Conservation (phyloP, 2,329 filamentous ascomycete genomes). For the Pseudodiploospora longispora region DNA sequence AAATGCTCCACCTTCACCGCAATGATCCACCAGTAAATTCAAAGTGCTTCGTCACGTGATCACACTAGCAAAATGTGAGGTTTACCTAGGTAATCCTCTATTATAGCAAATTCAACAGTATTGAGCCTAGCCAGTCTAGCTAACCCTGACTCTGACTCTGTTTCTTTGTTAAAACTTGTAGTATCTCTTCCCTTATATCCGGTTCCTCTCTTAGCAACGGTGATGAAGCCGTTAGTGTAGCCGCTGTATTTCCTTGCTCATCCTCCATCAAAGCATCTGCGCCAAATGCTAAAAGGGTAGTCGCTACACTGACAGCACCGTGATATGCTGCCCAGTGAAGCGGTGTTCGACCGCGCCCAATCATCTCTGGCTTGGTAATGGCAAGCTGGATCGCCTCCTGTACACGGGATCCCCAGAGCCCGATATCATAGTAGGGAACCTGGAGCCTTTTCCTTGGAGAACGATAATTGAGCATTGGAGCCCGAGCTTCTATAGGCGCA, state of each 20-base stretch:
- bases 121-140: too few relatives aligned
- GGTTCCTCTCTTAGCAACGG: neutral
- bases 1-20: too few relatives aligned
- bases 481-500: slow-evolving; percentile 5
- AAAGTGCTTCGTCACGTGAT: too few relatives aligned
- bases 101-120: too few relatives aligned
- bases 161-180: too few relatives aligned
- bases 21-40: too few relatives aligned
- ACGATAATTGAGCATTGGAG: slow-evolving; percentile 5
- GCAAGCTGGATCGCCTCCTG: neutral
- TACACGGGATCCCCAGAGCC: neutral
- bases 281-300: slow-evolving; percentile 3
- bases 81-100: too few relatives aligned
- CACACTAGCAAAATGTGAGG: too few relatives aligned
- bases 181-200: too few relatives aligned
- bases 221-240: slow-evolving; percentile 2
- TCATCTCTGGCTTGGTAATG: neutral
- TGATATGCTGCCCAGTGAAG: slow-evolving; percentile 6
- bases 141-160: too few relatives aligned
- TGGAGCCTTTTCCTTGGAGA: too few relatives aligned
- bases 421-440: too few relatives aligned
- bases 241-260: neutral
- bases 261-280: slow-evolving; percentile 3
- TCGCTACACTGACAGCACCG: slow-evolving; percentile 1
- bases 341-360: neutral